Evolutionary conservation across 306 rosid species (phyloP).

Genomic region (Begonia fuchsioides): DNA sequence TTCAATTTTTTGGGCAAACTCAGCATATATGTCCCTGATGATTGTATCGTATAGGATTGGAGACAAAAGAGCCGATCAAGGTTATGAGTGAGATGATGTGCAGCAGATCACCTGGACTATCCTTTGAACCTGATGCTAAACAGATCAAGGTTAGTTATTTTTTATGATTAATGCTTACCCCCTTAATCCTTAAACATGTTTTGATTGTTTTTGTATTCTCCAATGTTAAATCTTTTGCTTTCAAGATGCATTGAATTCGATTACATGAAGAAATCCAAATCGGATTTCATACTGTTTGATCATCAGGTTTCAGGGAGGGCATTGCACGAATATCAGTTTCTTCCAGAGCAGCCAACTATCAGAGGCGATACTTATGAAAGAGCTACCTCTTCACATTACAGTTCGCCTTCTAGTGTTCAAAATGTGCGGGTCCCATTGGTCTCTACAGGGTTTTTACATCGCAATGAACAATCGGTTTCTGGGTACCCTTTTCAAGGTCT

Average conservation of each 20-base stretch:
- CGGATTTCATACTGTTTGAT: constrained; percentile 1
- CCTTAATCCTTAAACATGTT: too few species aligned
- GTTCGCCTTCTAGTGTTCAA: constrained; percentile 26
- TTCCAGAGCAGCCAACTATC: constrained; percentile 64
- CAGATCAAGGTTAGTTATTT: constrained; percentile 28
- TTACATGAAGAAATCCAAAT: too few species aligned
- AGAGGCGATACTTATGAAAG: constrained; percentile 35
- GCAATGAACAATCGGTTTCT: constrained; percentile 28
- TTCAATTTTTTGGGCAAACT: too few species aligned
- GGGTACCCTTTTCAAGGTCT: constrained; percentile 36
- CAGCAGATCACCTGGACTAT: constrained; percentile 13
- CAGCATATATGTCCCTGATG: too few species aligned
- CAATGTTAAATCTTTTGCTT: too few species aligned
- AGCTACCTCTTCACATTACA: constrained; percentile 25
- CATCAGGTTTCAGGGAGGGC: constrained; percentile 43
- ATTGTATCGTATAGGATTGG: too few species aligned
- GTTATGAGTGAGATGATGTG: not conserved
- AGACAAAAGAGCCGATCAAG: constrained; percentile 2
- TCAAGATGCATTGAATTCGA: too few species aligned
- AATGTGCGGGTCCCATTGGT: constrained; percentile 23
- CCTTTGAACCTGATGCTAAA: constrained; percentile 22
- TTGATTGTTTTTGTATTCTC: too few species aligned
- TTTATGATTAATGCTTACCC: not conserved
- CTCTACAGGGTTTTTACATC: constrained; percentile 21
- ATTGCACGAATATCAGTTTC: constrained; percentile 63